Percentiles rank a stretch among this genome's conserved stretches.
These are phyloP conservation scores for Globisporangium acanthophoron DNA, from an alignment of 352 stramenopile genomes.

Conservation along the genomic window DNA sequence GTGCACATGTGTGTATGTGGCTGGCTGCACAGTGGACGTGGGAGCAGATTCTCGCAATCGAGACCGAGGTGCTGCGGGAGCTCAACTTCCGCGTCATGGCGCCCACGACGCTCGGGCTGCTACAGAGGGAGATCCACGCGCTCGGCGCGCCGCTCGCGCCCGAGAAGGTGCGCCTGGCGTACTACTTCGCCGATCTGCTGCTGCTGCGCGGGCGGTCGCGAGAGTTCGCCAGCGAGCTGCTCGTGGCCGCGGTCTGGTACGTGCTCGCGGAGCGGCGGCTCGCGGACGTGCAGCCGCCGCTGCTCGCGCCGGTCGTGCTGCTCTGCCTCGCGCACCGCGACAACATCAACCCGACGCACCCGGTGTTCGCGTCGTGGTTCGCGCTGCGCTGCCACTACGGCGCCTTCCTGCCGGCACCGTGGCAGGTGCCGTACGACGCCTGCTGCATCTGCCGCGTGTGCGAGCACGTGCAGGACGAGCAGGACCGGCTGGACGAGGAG, in stretches of 20 bases:
- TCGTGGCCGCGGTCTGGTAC: constrained; percentile 58
- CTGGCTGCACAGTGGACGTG: constrained; percentile 44
- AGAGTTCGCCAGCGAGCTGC: constrained; percentile 36
- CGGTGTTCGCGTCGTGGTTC: constrained; percentile 49
- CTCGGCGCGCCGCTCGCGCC: constrained; percentile 4
- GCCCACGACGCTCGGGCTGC: constrained; percentile 31
- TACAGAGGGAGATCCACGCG: constrained; percentile 41
- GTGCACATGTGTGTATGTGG: neutral
- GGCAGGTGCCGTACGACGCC: constrained; percentile 51
- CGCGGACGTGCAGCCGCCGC: constrained; percentile 32
- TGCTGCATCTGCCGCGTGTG: constrained; percentile 57
- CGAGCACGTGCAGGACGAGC: constrained; percentile 30
- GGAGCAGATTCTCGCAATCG: constrained; percentile 47
- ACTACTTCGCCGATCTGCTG: constrained; percentile 57
- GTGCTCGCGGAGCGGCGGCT: constrained; percentile 40
- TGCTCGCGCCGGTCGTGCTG: constrained; percentile 50
- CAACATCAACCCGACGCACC: constrained; percentile 57
- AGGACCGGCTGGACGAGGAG: constrained; percentile 11
- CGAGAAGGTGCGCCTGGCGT: constrained; percentile 32
- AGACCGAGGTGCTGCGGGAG: constrained; percentile 33
- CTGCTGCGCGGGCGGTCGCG: constrained; percentile 39
- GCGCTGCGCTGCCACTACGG: constrained; percentile 64
- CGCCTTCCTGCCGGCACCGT: constrained; percentile 31
- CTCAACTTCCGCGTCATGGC: constrained; percentile 57
- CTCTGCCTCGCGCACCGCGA: constrained; percentile 60